These are phyloP conservation scores for Pyrenophora teres DNA, from an alignment of 2,329 filamentous ascomycete species.

Conservation along the genomic window DNA sequence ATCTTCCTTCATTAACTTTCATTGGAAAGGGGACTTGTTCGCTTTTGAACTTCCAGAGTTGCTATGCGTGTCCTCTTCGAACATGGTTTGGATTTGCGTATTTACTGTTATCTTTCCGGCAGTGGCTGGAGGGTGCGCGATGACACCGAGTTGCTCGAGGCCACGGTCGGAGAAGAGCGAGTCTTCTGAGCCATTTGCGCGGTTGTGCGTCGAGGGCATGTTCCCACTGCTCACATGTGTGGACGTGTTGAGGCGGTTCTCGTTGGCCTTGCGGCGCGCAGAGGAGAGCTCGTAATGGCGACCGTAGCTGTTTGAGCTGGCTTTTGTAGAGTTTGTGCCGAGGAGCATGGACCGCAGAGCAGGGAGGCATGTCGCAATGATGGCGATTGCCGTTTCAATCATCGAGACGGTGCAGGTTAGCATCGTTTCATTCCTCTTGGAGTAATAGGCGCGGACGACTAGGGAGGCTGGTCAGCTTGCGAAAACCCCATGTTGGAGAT, in stretches of 20 bases:
- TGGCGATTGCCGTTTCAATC: constrained; percentile 43
- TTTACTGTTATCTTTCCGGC: constrained; percentile 17
- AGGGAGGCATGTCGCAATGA: constrained; percentile 50
- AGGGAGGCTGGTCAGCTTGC: constrained; percentile 4
- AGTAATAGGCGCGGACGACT: constrained; percentile 32
- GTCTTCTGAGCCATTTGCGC: constrained; percentile 22
- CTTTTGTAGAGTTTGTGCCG: constrained; percentile 22
- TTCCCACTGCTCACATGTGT: neutral
- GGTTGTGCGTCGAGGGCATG: neutral
- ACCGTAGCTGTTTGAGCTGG: constrained; percentile 24
- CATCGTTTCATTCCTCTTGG: constrained; percentile 26
- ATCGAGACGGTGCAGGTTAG: constrained; percentile 32
- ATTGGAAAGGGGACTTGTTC: too few species aligned
- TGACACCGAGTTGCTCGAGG: neutral
- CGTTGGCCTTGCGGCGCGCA: constrained; percentile 16
- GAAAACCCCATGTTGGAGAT: too few species aligned
- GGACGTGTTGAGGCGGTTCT: constrained; percentile 8
- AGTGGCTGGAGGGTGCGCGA: neutral
- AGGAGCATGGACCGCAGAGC: constrained; percentile 28
- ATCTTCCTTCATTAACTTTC: too few species aligned
- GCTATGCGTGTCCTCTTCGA: constrained; percentile 1
- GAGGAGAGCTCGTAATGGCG: constrained; percentile 31
- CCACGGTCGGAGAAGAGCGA: constrained; percentile 15
- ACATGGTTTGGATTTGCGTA: constrained; percentile 19
- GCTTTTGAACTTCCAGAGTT: too few species aligned